Base-by-base conservation (phyloP, 352 stramenopile genomes). In the Phytophthora cajani region DNA sequence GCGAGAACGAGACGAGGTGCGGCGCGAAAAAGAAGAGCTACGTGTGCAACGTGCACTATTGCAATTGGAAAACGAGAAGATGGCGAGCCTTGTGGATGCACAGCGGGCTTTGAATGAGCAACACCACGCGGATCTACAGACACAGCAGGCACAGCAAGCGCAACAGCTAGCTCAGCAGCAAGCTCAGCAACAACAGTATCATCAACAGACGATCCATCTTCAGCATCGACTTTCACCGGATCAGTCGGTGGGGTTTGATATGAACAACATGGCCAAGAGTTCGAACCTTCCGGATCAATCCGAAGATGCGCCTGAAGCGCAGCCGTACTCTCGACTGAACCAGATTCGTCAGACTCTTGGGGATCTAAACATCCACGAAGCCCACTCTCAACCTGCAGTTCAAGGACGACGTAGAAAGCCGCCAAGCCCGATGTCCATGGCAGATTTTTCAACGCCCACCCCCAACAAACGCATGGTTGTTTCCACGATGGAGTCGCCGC, bases 41-140 rank as follows among this genome's bases (percentile, higher is more conserved):
- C 84, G 85, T 1, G 76, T 91, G 25, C 84, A 94, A 33, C 78
- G 84, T 40, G 72, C 77, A 38, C 63, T 89, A 30, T 64, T 93
- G 55, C 85, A 93, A 59, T 67, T 93, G 42, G 87, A 94, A 52
- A 94, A 93, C 44, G 87, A 94, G 67, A 84, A 84, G 44, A 88
- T 92, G 79, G 76, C 77, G 8, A 85, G 63, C 49, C 69, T 90
- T 19, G 72, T 94, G 30, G 85, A 93, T 38, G 72, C 81, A 0
- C 82, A 93, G 58, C 78, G 84, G 16, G 79, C 78, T 12, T 68
- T 90, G 23, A 83, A 84, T 5, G 85, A 90, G 38, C 77, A 89
- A 55, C 77, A 92, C 56, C 77, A 88, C 19, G 64, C 78, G 1
- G 80, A 90, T 25, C 56, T 82, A n/a, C 72, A 85, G 49, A 70